These are phyloP conservation scores for Boletus holoroseus DNA, from an alignment of 1,284 basidiomycete genomes.

Conservation along the genomic window DNA sequence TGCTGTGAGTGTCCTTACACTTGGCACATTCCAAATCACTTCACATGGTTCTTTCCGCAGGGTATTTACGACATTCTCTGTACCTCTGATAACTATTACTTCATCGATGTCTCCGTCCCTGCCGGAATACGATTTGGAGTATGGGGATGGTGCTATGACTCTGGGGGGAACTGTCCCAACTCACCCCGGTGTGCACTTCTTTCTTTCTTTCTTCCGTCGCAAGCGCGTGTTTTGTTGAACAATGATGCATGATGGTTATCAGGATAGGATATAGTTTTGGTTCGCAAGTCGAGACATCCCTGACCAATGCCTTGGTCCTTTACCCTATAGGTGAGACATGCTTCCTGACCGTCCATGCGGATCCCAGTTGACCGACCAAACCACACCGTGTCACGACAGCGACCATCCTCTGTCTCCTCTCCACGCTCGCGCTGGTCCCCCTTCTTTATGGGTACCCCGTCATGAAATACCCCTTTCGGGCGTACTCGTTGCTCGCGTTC, in stretches of 20 bases:
- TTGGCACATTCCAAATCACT: not conserved
- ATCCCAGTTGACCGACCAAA: not conserved
- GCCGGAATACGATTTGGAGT: constrained; percentile 12
- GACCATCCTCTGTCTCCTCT: not conserved
- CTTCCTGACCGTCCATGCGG: not conserved
- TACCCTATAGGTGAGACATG: constrained; percentile 8
- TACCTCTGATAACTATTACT: constrained; percentile 13
- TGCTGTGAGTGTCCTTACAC: constrained; percentile 1
- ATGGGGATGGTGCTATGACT: constrained; percentile 17
- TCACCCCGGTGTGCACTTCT: constrained; percentile 2
- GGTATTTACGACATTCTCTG: constrained; percentile 13
- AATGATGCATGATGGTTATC: not conserved
- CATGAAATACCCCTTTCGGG: not conserved
- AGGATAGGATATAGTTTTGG: constrained; percentile 16
- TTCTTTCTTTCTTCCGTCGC: not conserved
- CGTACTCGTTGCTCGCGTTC: not conserved
- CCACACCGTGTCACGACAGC: not conserved
- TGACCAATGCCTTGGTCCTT: constrained; percentile 8
- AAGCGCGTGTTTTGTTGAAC: not conserved
- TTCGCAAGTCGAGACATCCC: constrained; percentile 8
- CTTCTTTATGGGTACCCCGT: constrained; percentile 1
- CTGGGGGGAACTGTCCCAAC: constrained; percentile 6
- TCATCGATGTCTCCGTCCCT: constrained; percentile 8
- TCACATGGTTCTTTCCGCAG: not conserved
- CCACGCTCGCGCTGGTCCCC: not conserved